Conservation (phyloP, 2,329 filamentous ascomycete species). For the Paecilomyces formosus region DNA sequence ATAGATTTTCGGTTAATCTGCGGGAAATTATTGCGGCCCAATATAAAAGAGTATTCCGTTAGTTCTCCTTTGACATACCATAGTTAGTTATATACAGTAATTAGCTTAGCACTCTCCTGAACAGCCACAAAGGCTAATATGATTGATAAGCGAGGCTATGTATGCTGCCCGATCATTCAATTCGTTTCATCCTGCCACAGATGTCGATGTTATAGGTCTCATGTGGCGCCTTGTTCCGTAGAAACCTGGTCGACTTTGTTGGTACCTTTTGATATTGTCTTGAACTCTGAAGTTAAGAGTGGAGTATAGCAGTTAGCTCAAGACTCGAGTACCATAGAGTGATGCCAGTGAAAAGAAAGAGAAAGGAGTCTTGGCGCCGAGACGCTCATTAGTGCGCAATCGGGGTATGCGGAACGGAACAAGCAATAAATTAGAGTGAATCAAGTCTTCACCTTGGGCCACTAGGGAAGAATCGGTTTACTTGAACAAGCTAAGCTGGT, state of each 20-base stretch:
- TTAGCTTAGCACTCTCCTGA: no score
- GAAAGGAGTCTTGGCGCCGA: background rate
- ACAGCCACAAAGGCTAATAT: background rate
- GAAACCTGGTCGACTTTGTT: background rate
- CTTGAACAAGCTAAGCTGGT: background rate
- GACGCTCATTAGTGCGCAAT: background rate
- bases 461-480: background rate
- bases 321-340: no score
- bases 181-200: background rate
- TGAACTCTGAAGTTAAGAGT: background rate
- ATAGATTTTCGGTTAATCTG: no score
- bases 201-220: background rate
- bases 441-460: background rate
- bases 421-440: background rate
- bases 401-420: background rate
- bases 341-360: background rate
- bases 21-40: no score
- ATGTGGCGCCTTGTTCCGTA: background rate
- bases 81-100: no score
- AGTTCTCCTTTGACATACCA: no score
- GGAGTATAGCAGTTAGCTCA: no score
- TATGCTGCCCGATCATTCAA: background rate
- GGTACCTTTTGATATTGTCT: background rate
- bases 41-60: no score
- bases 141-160: background rate